Evolutionary conservation across 2,329 filamentous ascomycete genomes (phyloP).

Genomic region (Pseudohalonectria lignicola): DNA sequence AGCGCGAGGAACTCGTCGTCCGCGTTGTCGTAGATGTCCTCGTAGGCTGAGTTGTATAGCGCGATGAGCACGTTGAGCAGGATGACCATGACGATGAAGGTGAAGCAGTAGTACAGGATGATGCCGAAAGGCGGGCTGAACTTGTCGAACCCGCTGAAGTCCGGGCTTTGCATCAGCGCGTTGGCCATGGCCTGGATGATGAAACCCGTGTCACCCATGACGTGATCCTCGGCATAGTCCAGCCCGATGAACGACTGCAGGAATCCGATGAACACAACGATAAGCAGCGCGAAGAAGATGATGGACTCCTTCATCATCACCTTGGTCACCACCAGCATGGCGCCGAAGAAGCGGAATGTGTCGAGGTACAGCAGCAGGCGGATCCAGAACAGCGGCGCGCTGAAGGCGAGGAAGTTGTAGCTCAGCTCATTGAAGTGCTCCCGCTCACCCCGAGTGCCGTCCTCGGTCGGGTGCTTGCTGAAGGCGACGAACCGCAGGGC

Average conservation of each 20-base stretch:
- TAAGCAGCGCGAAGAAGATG: conserved; percentile 89
- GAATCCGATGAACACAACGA: conserved; percentile 77
- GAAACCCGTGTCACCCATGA: conserved; percentile 57
- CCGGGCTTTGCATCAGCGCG: conserved; percentile 81
- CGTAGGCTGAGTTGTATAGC: conserved; percentile 92
- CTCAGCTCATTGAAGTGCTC: conserved; percentile 64
- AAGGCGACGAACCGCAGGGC: conserved; percentile 70
- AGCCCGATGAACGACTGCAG: conserved; percentile 90
- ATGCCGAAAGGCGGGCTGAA: conserved; percentile 91
- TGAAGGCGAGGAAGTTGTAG: conserved; percentile 91
- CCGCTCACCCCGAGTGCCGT: conserved; percentile 26
- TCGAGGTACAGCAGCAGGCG: conserved; percentile 88
- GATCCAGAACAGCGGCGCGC: conserved; percentile 94
- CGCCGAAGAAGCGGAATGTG: conserved; percentile 88
- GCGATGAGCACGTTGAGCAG: conserved; percentile 94
- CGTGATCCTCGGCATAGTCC: conserved; percentile 67
- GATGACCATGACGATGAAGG: conserved; percentile 80
- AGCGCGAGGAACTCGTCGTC: conserved; percentile 92
- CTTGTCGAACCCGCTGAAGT: conserved; percentile 78
- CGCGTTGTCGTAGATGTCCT: conserved; percentile 87
- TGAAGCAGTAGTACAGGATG: conserved; percentile 95
- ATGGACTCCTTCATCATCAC: conserved; percentile 90
- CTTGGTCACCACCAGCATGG: conserved; percentile 95
- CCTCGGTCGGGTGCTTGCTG: conserved; percentile 31
- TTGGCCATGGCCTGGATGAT: conserved; percentile 79